Evolutionary conservation across 2,329 filamentous ascomycete species (phyloP).

Genomic region (Aspergillus sp.): DNA sequence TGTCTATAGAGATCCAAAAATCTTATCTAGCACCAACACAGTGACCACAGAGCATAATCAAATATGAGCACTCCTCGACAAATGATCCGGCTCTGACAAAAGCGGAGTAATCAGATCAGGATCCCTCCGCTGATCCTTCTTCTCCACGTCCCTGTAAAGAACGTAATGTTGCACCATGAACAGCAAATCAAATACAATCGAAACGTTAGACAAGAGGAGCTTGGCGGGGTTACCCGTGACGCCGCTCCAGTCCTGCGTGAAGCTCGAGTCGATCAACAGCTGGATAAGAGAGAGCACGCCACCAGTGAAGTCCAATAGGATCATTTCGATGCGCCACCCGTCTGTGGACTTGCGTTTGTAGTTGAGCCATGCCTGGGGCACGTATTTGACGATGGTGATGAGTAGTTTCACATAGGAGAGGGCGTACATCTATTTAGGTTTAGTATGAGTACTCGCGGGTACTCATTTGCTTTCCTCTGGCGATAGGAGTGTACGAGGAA

Average conservation of each 20-base stretch:
- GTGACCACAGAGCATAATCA: background rate
- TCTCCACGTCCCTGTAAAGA: constrained; percentile 51
- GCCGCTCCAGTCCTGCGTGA: constrained; percentile 82
- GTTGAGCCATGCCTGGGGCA: constrained; percentile 78
- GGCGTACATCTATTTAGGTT: constrained; percentile 49
- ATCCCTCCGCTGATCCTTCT: constrained; percentile 12
- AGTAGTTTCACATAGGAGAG: constrained; percentile 84
- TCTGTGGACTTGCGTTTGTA: constrained; percentile 75
- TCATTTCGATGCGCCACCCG: constrained; percentile 81
- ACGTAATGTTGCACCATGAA: constrained; percentile 88
- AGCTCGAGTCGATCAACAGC: constrained; percentile 73
- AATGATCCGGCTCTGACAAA: constrained; percentile 14
- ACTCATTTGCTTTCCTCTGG: background rate
- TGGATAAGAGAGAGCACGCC: constrained; percentile 76
- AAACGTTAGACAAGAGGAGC: constrained; percentile 76
- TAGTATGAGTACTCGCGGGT: constrained; percentile 9
- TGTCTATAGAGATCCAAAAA: too few species aligned
- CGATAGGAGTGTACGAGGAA: background rate
- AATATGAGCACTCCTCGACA: constrained; percentile 5
- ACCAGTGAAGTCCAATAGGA: constrained; percentile 75
- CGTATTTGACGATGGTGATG: constrained; percentile 86
- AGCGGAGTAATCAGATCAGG: constrained; percentile 23
- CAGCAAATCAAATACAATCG: constrained; percentile 74
- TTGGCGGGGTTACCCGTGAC: constrained; percentile 89
- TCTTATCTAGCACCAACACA: too few species aligned